Evolutionary conservation across 441 rosid genomes (phyloP), one percentile per base, ranked within the genome.

Genomic region (Capsella rubella): DNA sequence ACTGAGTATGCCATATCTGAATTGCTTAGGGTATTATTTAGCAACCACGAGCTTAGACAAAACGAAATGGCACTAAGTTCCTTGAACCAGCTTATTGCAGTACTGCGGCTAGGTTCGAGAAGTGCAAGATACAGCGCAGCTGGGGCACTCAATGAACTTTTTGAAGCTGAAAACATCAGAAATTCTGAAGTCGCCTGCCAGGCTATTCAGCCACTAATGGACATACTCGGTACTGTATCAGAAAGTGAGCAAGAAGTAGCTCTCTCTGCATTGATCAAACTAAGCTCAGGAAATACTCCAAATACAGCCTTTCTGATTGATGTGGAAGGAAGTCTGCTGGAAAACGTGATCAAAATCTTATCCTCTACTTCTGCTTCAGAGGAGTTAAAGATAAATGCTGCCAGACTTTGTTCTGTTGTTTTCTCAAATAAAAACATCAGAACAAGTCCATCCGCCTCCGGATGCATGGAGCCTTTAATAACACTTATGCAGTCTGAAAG

Each of bases 241-340:
- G 98, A 93, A 89, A 87, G 79, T 80, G 99, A 95, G 79, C 98
- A 95, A 84, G 97, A 95, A 78, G 96, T 95, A 61, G 95, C 97
- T 72, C 91, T 93, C 79, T 92, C 98, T 76, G 97, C 99, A 49
- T 75, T 95, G 87, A 89, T 91, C 74, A 90, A 92, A 82, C 82
- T 95, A 78, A 81, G 92, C 80, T 93, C 95, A 59, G 97, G 90
- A 83, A 90, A 91, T 79, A 89, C 97, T n/a, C 89, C 92, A 45
- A 87, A 85, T 75, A 91, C 97, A 65, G 87, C 89, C 45, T 88
- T 93, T 37, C 92, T 89, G 80, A 92, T 93, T 55, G 97, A 93
- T 78, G 90, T 91, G 79, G 98, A 90, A 84, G 89, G 88, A 93
- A 91, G 85, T 68, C 97, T 97, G n/a, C 90, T 96, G 60, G 97